A percentile compares a stretch with the other conserved stretches of the same genome.
Conservation (phyloP, 257 asterid species). For the Gynochthodes officinalis region DNA sequence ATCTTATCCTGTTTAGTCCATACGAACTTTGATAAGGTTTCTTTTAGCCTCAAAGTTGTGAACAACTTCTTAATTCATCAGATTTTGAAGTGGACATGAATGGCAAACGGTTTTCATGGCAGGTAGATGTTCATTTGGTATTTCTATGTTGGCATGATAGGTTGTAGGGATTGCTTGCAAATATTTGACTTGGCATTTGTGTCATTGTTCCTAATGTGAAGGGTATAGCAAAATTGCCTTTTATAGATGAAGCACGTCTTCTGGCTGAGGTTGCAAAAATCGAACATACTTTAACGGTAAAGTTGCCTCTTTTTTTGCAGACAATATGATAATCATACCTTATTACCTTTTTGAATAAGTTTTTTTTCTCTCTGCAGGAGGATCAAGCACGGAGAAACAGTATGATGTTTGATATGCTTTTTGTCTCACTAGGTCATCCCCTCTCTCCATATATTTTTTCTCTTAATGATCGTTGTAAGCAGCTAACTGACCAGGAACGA, state of each 20-base stretch:
- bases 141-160: neutral
- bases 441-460: slow-evolving; percentile 88
- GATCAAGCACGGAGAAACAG: slow-evolving; percentile 93
- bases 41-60: slow-evolving; percentile 7
- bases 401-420: slow-evolving; percentile 82
- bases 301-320: neutral
- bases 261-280: slow-evolving; percentile 83
- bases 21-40: slow-evolving; percentile 7
- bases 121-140: slow-evolving; percentile 33
- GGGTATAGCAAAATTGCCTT: slow-evolving; percentile 97
- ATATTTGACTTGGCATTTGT: neutral
- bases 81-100: slow-evolving; percentile 98
- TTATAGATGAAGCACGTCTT: slow-evolving; percentile 87
- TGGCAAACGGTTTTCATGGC: slow-evolving; percentile 94
- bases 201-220: slow-evolving; percentile 24
- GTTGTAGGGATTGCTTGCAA: neutral
- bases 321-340: neutral
- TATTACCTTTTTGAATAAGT: slow-evolving; percentile 10
- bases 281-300: slow-evolving; percentile 88
- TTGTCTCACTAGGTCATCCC: slow-evolving; percentile 74
- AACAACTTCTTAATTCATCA: slow-evolving; percentile 30
- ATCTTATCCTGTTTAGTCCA: neutral
- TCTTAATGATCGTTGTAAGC: slow-evolving; percentile 84
- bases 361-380: slow-evolving; percentile 48
- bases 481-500: slow-evolving; percentile 56